Conservation (phyloP, 2,329 filamentous ascomycete species). For the Pseudogymnoascus sp. region DNA sequence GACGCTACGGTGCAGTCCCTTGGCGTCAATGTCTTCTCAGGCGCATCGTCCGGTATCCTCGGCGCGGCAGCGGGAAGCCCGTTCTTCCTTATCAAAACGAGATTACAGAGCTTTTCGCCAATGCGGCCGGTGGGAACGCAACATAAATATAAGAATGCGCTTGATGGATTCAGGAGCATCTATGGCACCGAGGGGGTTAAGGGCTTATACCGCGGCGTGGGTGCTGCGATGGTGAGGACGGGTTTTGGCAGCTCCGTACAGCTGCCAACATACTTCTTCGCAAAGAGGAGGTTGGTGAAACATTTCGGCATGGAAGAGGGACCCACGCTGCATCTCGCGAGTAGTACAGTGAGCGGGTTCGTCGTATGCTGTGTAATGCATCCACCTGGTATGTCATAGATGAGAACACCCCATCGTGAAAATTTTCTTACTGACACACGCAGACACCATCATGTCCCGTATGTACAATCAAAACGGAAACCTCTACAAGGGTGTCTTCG, state of each 20-base stretch:
- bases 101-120: conserved; percentile 86
- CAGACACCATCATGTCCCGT: conserved; percentile 94
- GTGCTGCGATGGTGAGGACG: conserved; percentile 89
- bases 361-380: conserved; percentile 98
- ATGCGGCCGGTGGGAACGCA: conserved; percentile 95
- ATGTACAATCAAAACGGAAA: conserved; percentile 99
- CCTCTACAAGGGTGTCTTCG: conserved; percentile 86
- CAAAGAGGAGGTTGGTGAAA: conserved; percentile 74
- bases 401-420: background rate
- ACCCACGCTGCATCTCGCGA: conserved; percentile 77
- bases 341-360: conserved; percentile 84
- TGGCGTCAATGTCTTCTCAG: conserved; percentile 87
- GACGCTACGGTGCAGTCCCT: conserved; percentile 73
- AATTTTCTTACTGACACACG: conserved; percentile 11
- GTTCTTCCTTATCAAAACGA: conserved; percentile 96
- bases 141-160: conserved; percentile 79
- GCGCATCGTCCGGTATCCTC: conserved; percentile 79
- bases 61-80: conserved; percentile 90
- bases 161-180: conserved; percentile 76
- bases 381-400: conserved; percentile 61
- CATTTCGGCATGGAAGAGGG: conserved; percentile 89
- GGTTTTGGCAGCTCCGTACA: conserved; percentile 95
- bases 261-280: conserved; percentile 95
- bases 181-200: conserved; percentile 66
- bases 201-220: conserved; percentile 84